These are phyloP conservation scores for Chytridium lagenaria DNA, from an alignment of 371 early-diverging fungal genomes.

Conservation along the genomic window DNA sequence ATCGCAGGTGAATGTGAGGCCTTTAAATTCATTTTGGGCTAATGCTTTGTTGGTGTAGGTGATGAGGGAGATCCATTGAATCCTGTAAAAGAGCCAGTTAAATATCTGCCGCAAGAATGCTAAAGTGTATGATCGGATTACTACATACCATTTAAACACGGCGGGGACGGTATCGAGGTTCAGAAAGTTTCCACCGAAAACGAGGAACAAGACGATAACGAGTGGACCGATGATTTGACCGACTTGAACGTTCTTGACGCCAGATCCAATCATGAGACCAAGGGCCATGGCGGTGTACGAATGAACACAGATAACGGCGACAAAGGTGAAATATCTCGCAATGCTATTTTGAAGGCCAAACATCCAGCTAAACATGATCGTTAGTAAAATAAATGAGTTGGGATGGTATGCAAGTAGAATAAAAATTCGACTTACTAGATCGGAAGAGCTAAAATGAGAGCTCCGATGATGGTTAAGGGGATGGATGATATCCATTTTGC, in stretches of 20 bases:
- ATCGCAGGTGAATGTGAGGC: constrained; percentile 34
- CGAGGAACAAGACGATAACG: constrained; percentile 51
- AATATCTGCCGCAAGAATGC: too few species aligned
- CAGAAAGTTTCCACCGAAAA: constrained; percentile 58
- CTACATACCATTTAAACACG: constrained; percentile 49
- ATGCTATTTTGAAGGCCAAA: constrained; percentile 34
- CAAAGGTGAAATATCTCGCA: constrained; percentile 48
- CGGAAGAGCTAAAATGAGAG: constrained; percentile 42
- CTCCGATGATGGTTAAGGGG: constrained; percentile 40
- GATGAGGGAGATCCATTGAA: constrained; percentile 50
- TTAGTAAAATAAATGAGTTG: not conserved
- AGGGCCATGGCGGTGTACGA: constrained; percentile 40
- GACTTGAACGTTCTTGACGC: constrained; percentile 48
- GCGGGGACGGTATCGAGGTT: constrained; percentile 51
- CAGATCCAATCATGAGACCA: constrained; percentile 54
- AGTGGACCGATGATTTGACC: constrained; percentile 59
- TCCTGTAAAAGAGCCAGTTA: not conserved
- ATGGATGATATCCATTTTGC: constrained; percentile 55
- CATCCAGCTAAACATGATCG: constrained; percentile 32
- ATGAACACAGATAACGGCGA: constrained; percentile 43
- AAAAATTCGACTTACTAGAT: constrained; percentile 19
- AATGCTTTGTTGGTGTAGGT: constrained; percentile 46
- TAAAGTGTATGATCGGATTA: not conserved
- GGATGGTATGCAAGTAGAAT: not conserved
- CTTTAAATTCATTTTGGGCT: constrained; percentile 47